phyloP scores from a whole-genome alignment of 2,329 filamentous ascomycete species.

The Apiospora koreana region DNA sequence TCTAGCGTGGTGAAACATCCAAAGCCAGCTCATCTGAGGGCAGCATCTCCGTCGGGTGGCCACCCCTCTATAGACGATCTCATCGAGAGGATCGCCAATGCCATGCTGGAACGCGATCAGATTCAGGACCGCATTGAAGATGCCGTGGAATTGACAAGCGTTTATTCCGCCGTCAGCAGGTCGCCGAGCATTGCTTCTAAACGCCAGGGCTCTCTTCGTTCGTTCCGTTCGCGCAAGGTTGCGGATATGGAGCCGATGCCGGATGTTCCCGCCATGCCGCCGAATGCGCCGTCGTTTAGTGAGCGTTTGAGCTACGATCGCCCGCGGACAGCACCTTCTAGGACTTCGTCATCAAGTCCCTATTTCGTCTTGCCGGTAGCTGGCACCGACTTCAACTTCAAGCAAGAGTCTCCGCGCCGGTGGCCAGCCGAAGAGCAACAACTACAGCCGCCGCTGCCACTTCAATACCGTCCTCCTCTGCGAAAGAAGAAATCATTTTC shows the following conservation, averaged over 20 bases:
- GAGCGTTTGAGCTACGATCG: conserved; percentile 52
- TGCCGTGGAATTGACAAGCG: conserved; percentile 60
- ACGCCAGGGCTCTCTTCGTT: background rate
- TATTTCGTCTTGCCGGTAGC: conserved; percentile 28
- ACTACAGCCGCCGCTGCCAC: conserved; percentile 55
- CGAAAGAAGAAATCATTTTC: conserved; percentile 70
- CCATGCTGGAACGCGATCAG: conserved; percentile 59
- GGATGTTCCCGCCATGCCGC: conserved; percentile 57
- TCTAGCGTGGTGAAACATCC: conserved; percentile 42
- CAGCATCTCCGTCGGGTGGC: conserved; percentile 35
- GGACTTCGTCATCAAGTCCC: conserved; percentile 36
- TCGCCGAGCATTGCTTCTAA: conserved; percentile 51
- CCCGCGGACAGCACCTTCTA: conserved; percentile 36
- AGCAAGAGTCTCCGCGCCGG: background rate
- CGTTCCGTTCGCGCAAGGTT: conserved; percentile 12
- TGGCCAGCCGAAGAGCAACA: background rate
- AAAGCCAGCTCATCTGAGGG: conserved; percentile 45
- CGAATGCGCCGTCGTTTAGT: conserved; percentile 58
- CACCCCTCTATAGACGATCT: conserved; percentile 49
- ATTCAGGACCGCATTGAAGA: conserved; percentile 62
- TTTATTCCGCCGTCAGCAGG: conserved; percentile 51
- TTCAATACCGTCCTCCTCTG: conserved; percentile 60
- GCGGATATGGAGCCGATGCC: conserved; percentile 54
- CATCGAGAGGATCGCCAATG: conserved; percentile 56
- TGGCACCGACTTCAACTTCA: background rate